These are phyloP conservation scores for Torrubiella hemipterigena DNA, from an alignment of 2,329 filamentous ascomycete genomes.

Conservation along the genomic window DNA sequence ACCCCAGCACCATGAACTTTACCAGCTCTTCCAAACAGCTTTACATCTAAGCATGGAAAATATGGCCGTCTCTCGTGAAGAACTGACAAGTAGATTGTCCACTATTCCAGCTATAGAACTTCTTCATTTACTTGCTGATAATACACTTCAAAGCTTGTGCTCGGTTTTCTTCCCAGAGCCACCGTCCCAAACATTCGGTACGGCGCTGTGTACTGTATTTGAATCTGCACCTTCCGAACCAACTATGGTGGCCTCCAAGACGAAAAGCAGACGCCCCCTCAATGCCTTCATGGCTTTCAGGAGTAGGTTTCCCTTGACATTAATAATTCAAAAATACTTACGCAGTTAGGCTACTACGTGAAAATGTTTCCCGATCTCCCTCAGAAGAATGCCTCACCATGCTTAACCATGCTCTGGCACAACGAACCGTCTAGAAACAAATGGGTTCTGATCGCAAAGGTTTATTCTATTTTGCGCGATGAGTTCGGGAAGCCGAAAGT, in stretches of 20 bases:
- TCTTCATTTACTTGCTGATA: background rate
- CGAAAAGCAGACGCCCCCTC: slow-evolving; percentile 9
- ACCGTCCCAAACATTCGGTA: background rate
- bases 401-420: slow-evolving; percentile 36
- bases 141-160: background rate
- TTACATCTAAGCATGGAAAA: too few relatives aligned
- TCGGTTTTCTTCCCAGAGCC: background rate
- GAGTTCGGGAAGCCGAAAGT: slow-evolving; percentile 31
- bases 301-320: slow-evolving; percentile 10
- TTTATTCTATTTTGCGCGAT: slow-evolving; percentile 42
- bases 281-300: slow-evolving; percentile 22
- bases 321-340: slow-evolving; percentile 1
- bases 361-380: slow-evolving; percentile 29
- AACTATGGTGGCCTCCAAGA: background rate
- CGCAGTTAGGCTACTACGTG: slow-evolving; percentile 32
- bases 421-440: slow-evolving; percentile 35
- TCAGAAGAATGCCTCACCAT: slow-evolving; percentile 40
- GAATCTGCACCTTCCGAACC: background rate
- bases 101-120: background rate
- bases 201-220: background rate
- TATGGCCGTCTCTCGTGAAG: too few relatives aligned
- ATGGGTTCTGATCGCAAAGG: slow-evolving; percentile 40
- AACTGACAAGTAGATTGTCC: too few relatives aligned
- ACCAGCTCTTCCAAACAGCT: too few relatives aligned
- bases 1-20: too few relatives aligned